Evolutionary conservation across 345 rosid genomes (phyloP).

Genomic region (Citrus sp.): DNA sequence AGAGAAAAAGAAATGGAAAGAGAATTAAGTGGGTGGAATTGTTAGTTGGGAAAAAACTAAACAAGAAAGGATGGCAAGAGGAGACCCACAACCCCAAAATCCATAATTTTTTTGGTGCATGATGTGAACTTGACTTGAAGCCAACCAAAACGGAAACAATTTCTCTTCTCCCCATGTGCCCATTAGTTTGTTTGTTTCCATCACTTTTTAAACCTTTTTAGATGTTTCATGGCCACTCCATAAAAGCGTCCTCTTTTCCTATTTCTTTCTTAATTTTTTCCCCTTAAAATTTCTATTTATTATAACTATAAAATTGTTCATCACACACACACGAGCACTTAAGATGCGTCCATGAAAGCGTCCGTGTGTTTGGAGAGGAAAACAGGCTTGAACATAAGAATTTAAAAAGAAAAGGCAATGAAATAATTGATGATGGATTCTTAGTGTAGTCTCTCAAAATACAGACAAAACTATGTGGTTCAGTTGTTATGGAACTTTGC

Average conservation of each 20-base stretch:
- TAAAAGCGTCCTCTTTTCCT: background rate
- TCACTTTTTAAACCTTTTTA: slow-evolving; percentile 26
- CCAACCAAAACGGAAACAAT: slow-evolving; percentile 36
- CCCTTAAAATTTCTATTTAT: background rate
- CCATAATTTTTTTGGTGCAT: slow-evolving; percentile 30
- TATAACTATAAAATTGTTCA: background rate
- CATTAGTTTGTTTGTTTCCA: slow-evolving; percentile 32
- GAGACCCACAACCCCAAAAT: slow-evolving; percentile 28
- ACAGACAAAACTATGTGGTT: background rate
- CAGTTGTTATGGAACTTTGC: background rate
- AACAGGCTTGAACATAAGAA: background rate
- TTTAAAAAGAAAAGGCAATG: background rate
- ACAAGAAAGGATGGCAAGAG: background rate
- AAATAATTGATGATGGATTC: background rate
- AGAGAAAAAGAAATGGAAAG: background rate
- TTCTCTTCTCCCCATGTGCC: slow-evolving; percentile 46
- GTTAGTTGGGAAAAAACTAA: slow-evolving; percentile 1
- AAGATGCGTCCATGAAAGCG: slow-evolving; percentile 8
- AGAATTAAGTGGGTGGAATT: background rate
- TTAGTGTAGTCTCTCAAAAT: background rate
- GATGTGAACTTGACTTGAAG: slow-evolving; percentile 38
- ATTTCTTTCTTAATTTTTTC: background rate
- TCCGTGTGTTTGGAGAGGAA: slow-evolving; percentile 6
- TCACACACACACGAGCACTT: slow-evolving; percentile 6
- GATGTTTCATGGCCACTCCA: slow-evolving; percentile 21